These are phyloP conservation scores for Davidsoniella virescens DNA, from an alignment of 2,329 filamentous ascomycete genomes.

Conservation along the genomic window DNA sequence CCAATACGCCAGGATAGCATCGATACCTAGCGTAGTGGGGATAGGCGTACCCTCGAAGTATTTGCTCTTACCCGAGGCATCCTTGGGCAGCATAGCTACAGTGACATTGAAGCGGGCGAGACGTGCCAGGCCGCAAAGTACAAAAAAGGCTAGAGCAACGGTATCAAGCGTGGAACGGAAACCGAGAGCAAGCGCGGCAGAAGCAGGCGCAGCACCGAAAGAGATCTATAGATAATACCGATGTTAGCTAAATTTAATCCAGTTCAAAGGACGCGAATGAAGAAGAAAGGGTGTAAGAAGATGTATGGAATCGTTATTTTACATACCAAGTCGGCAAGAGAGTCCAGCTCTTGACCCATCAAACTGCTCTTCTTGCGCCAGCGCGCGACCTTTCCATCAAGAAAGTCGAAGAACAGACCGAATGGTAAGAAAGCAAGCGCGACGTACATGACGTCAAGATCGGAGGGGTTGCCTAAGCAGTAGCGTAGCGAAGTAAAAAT, in stretches of 20 bases:
- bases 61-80: slow-evolving; percentile 73
- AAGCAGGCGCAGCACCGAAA: slow-evolving; percentile 81
- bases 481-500: slow-evolving; percentile 91
- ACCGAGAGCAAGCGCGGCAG: slow-evolving; percentile 75
- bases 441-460: slow-evolving; percentile 57
- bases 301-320: background rate
- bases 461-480: slow-evolving; percentile 54
- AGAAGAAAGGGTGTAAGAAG: background rate
- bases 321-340: slow-evolving; percentile 78
- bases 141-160: slow-evolving; percentile 66
- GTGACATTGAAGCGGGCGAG: slow-evolving; percentile 97
- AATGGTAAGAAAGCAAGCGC: slow-evolving; percentile 81
- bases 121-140: slow-evolving; percentile 83
- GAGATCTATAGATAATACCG: slow-evolving; percentile 50
- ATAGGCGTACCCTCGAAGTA: slow-evolving; percentile 98
- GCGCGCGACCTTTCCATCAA: slow-evolving; percentile 89
- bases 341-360: slow-evolving; percentile 97
- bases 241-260: background rate
- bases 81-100: slow-evolving; percentile 75
- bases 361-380: slow-evolving; percentile 95
- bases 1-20: slow-evolving; percentile 79
- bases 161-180: slow-evolving; percentile 75
- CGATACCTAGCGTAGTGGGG: slow-evolving; percentile 71
- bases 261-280: background rate
- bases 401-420: slow-evolving; percentile 91